Percentiles rank a stretch among this genome's conserved stretches.
Evolutionary conservation across 345 rosid species (phyloP).

Genomic region (Moricandia moricandioides): DNA sequence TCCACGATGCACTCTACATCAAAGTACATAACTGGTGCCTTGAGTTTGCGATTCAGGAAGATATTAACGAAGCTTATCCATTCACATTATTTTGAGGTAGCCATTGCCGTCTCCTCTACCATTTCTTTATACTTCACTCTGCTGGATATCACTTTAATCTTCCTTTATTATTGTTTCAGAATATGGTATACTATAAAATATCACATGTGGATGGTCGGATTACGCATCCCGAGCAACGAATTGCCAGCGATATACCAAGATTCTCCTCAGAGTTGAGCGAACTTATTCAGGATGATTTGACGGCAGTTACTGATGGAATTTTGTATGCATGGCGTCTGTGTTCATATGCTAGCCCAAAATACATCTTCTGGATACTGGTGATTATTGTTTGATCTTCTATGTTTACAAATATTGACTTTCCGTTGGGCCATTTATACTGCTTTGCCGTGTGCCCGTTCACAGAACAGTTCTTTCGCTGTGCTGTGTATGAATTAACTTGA

Average conservation of each 20-base stretch:
- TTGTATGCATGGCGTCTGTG: constrained; percentile 95
- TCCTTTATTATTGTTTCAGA: constrained; percentile 51
- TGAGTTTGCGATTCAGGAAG: constrained; percentile 87
- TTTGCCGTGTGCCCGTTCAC: background rate
- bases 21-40: constrained; percentile 78
- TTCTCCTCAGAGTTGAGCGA: constrained; percentile 96
- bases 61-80: constrained; percentile 90
- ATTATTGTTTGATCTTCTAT: constrained; percentile 17
- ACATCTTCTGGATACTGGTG: constrained; percentile 94
- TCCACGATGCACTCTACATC: constrained; percentile 86
- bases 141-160: background rate
- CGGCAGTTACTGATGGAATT: constrained; percentile 82
- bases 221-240: constrained; percentile 87
- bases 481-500: constrained; percentile 14
- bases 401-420: background rate
- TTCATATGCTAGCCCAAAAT: constrained; percentile 97
- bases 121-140: constrained; percentile 1
- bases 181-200: constrained; percentile 96
- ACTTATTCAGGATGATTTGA: constrained; percentile 84
- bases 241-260: constrained; percentile 95
- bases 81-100: constrained; percentile 83
- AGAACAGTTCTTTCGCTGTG: background rate
- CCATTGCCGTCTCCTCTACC: constrained; percentile 4
- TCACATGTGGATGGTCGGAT: constrained; percentile 96
- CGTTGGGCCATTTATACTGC: background rate